A percentile compares a stretch with the other conserved stretches of the same genome.
Evolutionary conservation across 805 yeast species (phyloP).

Genomic region (Debaryomyces castellii): DNA sequence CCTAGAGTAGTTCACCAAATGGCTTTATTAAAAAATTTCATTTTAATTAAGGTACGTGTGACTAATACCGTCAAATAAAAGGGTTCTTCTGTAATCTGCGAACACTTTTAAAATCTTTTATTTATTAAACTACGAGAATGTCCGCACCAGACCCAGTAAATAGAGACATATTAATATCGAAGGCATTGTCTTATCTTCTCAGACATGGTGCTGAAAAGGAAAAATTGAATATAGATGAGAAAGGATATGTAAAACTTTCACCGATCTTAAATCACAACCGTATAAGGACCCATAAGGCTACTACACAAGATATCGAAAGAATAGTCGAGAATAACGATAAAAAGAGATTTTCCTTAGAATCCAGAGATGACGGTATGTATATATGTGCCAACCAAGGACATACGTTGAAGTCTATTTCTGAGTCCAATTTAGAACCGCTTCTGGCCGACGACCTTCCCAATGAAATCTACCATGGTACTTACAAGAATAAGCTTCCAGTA

Average conservation of each 20-base stretch:
- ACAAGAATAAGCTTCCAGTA: slow-evolving; percentile 38
- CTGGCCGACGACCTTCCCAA: slow-evolving; percentile 46
- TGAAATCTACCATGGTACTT: slow-evolving; percentile 80
- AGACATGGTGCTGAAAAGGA: slow-evolving; percentile 85
- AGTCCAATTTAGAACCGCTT: slow-evolving; percentile 39
- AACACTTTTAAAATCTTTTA: no score
- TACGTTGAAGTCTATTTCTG: slow-evolving; percentile 51
- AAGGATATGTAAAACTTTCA: slow-evolving; percentile 63
- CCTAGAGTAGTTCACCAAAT: no score
- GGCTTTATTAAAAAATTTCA: no score
- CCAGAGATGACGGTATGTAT: slow-evolving; percentile 19
- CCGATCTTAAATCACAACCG: slow-evolving; percentile 57
- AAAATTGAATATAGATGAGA: slow-evolving; percentile 56
- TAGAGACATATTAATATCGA: slow-evolving; percentile 62
- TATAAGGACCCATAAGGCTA: slow-evolving; percentile 54
- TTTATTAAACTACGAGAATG: no score
- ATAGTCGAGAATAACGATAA: slow-evolving; percentile 70
- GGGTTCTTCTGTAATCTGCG: no score
- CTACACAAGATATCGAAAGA: slow-evolving; percentile 54
- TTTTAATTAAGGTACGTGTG: no score
- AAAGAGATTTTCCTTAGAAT: slow-evolving; percentile 59
- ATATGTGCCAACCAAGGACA: slow-evolving; percentile 97
- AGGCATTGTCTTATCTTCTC: slow-evolving; percentile 69
- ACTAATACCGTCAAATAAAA: no score
- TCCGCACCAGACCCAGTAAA: slow-evolving; percentile 10